phyloP scores from a whole-genome alignment of 2,329 filamentous ascomycete genomes.

The Aspergillus proliferans region DNA sequence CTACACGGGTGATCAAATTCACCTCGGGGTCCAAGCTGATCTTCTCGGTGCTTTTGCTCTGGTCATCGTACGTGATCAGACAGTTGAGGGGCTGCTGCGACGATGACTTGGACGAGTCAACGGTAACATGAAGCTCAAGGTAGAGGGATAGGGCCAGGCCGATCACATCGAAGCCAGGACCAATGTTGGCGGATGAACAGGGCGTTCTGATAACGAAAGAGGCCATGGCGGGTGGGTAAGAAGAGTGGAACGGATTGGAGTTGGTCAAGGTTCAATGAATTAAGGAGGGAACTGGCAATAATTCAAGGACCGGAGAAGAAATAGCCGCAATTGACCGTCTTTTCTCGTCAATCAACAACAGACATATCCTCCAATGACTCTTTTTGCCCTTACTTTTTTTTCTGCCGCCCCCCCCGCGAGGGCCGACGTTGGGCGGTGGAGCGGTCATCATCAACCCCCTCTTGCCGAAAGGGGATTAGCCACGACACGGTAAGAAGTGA shows the following conservation, averaged over 20 bases:
- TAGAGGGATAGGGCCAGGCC: conserved; percentile 87
- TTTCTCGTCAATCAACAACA: too few relatives aligned
- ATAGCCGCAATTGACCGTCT: too few relatives aligned
- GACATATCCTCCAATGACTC: neutral
- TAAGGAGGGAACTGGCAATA: neutral
- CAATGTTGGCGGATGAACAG: conserved; percentile 95
- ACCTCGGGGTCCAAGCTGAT: conserved; percentile 77
- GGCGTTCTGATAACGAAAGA: conserved; percentile 72
- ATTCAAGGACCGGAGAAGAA: too few relatives aligned
- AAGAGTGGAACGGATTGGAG: neutral
- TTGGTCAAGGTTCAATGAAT: neutral
- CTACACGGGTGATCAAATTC: conserved; percentile 91
- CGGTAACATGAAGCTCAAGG: conserved; percentile 78
- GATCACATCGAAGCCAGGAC: conserved; percentile 95
- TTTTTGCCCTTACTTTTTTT: conserved; percentile 5
- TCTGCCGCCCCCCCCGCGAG: neutral
- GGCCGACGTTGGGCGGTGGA: neutral
- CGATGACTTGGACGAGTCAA: conserved; percentile 51
- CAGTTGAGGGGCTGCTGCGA: conserved; percentile 54
- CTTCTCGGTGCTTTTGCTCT: conserved; percentile 62
- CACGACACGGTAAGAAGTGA: too few relatives aligned
- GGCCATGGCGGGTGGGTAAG: conserved; percentile 8
- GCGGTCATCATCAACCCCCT: neutral
- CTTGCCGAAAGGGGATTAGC: too few relatives aligned
- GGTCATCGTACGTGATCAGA: conserved; percentile 81